Percentiles rank a stretch among this genome's conserved stretches.
Evolutionary conservation across 768 basidiomycete genomes (phyloP).

Genomic region (Zangia roseola): DNA sequence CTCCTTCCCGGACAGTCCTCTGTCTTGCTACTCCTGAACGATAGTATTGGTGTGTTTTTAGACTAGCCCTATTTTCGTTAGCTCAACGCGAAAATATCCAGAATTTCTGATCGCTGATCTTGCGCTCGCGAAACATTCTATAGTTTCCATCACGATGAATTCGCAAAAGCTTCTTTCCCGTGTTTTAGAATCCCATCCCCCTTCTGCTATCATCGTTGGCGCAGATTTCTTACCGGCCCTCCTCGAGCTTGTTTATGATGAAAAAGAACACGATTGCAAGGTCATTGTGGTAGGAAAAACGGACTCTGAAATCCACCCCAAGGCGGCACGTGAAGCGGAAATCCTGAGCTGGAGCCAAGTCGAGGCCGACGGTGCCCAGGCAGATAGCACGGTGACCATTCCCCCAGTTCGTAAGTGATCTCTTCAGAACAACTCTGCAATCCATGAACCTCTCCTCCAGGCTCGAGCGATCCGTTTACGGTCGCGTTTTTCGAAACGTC

Average conservation of each 20-base stretch:
- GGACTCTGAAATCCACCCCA: conserved; percentile 43
- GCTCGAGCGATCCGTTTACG: conserved; percentile 60
- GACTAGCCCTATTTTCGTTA: background rate
- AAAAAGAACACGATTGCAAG: conserved; percentile 49
- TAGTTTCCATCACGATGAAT: conserved; percentile 64
- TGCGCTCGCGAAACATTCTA: conserved; percentile 68
- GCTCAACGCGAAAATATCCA: conserved; percentile 24
- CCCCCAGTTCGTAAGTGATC: conserved; percentile 51
- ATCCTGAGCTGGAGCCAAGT: conserved; percentile 68
- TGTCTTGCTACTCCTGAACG: conserved; percentile 77
- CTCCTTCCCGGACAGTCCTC: conserved; percentile 58
- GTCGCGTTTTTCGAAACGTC: conserved; percentile 60
- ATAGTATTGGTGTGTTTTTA: conserved; percentile 59
- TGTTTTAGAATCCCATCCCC: conserved; percentile 62
- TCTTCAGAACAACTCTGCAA: background rate
- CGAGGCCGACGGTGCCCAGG: conserved; percentile 61
- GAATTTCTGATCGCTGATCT: conserved; percentile 82
- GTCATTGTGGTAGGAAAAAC: conserved; percentile 75
- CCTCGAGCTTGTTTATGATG: conserved; percentile 70
- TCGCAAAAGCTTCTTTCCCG: conserved; percentile 60
- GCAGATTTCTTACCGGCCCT: conserved; percentile 65
- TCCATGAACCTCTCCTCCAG: conserved; percentile 5
- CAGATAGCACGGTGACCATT: conserved; percentile 41
- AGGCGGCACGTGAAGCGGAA: conserved; percentile 50
- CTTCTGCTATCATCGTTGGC: conserved; percentile 72